Evolutionary conservation across 305 asterid genomes (phyloP).

Genomic region (Solanum hybrid): DNA sequence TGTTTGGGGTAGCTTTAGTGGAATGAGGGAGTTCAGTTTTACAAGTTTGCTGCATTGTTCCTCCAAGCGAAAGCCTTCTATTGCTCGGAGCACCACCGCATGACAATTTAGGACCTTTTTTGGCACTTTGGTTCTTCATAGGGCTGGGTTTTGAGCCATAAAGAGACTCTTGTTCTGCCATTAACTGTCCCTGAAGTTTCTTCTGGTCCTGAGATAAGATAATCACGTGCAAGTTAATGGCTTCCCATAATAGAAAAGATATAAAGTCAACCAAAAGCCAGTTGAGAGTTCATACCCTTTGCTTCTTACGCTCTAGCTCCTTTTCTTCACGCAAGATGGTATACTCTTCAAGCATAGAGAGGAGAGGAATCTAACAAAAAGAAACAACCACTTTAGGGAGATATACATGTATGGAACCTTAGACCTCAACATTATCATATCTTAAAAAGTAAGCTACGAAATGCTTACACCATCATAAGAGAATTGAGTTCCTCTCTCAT

Average conservation of each 20-base stretch:
- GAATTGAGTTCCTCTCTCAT: slow-evolving; percentile 67
- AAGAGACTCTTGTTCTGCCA: slow-evolving; percentile 85
- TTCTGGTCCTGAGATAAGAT: slow-evolving; percentile 71
- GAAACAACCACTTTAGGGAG: background rate
- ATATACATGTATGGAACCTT: background rate
- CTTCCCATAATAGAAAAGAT: background rate
- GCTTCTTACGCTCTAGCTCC: slow-evolving; percentile 78
- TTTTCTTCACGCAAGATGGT: slow-evolving; percentile 64
- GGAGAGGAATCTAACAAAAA: slow-evolving; percentile 50
- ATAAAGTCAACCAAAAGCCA: background rate
- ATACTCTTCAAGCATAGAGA: slow-evolving; percentile 82
- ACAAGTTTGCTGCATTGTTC: slow-evolving; percentile 40
- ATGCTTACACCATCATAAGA: slow-evolving; percentile 80
- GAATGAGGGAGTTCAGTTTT: slow-evolving; percentile 44
- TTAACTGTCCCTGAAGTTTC: slow-evolving; percentile 91
- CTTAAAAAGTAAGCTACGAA: background rate
- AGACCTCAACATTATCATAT: background rate
- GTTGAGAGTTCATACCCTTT: slow-evolving; percentile 41
- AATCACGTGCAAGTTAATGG: background rate
- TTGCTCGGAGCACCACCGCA: slow-evolving; percentile 35
- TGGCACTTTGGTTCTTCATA: slow-evolving; percentile 69
- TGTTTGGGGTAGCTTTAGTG: slow-evolving; percentile 60
- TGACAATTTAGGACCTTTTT: slow-evolving; percentile 71
- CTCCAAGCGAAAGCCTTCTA: slow-evolving; percentile 83
- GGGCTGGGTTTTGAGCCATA: slow-evolving; percentile 98